Conservation (phyloP, 345 rosid species). For the Populus davidiana region DNA sequence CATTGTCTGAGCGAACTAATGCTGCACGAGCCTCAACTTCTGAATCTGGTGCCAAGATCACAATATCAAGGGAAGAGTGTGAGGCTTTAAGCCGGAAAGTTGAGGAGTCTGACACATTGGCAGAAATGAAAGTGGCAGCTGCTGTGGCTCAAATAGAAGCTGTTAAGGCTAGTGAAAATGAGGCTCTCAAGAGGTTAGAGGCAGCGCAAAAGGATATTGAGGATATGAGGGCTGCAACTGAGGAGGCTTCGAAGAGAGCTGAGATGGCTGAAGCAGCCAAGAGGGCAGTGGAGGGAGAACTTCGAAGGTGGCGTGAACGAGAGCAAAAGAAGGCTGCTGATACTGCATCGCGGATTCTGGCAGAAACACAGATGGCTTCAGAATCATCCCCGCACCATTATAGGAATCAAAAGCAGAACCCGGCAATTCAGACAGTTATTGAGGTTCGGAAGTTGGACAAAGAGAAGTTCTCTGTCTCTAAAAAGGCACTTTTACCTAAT, state of each 20-base stretch:
- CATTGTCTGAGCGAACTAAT: conserved; percentile 61
- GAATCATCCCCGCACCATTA: conserved; percentile 64
- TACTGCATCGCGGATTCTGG: conserved; percentile 68
- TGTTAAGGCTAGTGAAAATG: conserved; percentile 87
- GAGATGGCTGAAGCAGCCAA: conserved; percentile 96
- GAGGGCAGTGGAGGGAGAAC: conserved; percentile 92
- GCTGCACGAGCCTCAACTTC: conserved; percentile 79
- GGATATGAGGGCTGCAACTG: conserved; percentile 65
- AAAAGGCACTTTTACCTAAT: conserved; percentile 59
- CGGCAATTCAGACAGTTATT: conserved; percentile 24
- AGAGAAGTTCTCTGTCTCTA: conserved; percentile 48
- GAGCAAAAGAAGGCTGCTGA: conserved; percentile 89
- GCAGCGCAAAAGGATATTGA: conserved; percentile 68
- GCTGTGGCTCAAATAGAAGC: conserved; percentile 96
- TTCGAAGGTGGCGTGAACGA: conserved; percentile 79
- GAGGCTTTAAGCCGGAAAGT: conserved; percentile 76
- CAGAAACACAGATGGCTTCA: conserved; percentile 56
- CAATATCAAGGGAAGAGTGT: conserved; percentile 75
- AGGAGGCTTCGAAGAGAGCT: conserved; percentile 72
- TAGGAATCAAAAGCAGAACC: conserved; percentile 51
- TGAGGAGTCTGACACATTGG: conserved; percentile 62
- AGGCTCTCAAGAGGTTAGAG: conserved; percentile 71
- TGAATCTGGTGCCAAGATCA: conserved; percentile 69
- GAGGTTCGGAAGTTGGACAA: conserved; percentile 58
- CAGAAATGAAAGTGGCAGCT: conserved; percentile 93